Evolutionary conservation across 1,284 basidiomycete species (phyloP).

Genomic region (Moesziomyces aphidis): DNA sequence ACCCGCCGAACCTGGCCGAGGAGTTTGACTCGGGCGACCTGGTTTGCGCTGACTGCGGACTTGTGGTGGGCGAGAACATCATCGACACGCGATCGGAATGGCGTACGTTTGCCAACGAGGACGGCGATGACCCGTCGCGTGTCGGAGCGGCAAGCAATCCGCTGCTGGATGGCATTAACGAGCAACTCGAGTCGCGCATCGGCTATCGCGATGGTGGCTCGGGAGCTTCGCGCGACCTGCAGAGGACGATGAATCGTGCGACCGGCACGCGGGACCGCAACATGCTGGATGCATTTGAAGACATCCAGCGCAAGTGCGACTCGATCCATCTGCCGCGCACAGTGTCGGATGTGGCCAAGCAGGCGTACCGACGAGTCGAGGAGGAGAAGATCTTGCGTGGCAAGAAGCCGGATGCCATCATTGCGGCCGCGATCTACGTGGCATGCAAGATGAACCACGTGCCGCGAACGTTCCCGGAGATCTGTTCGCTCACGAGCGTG

Average conservation of each 20-base stretch:
- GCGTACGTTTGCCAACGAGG: slow-evolving; percentile 97
- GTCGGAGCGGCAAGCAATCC: slow-evolving; percentile 96
- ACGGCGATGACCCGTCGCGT: slow-evolving; percentile 97
- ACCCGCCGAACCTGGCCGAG: slow-evolving; percentile 93
- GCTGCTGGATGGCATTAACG: slow-evolving; percentile 86
- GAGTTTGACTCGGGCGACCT: slow-evolving; percentile 98
- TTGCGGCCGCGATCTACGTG: slow-evolving; percentile 97
- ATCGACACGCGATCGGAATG: slow-evolving; percentile 98
- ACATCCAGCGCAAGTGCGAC: slow-evolving; percentile 92
- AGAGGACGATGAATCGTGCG: slow-evolving; percentile 83
- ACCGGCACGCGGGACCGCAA: slow-evolving; percentile 82
- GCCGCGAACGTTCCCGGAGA: slow-evolving; percentile 93
- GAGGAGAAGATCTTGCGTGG: slow-evolving; percentile 93
- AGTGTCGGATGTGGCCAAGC: slow-evolving; percentile 93
- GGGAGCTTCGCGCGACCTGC: slow-evolving; percentile 89
- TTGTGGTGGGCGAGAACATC: slow-evolving; percentile 93
- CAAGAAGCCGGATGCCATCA: slow-evolving; percentile 90
- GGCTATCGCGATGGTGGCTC: slow-evolving; percentile 94
- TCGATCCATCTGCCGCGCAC: slow-evolving; percentile 94
- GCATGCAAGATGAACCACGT: slow-evolving; percentile 94
- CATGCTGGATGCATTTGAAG: slow-evolving; percentile 86
- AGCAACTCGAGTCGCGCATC: slow-evolving; percentile 92
- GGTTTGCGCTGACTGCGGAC: slow-evolving; percentile 94
- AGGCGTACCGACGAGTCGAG: slow-evolving; percentile 94
- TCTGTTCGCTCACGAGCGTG: slow-evolving; percentile 91